A percentile compares a stretch with the other conserved stretches of the same genome.
phyloP scores from a whole-genome alignment of 225 moss, liverwort and hornwort species.

The Marchantia paleacea region DNA sequence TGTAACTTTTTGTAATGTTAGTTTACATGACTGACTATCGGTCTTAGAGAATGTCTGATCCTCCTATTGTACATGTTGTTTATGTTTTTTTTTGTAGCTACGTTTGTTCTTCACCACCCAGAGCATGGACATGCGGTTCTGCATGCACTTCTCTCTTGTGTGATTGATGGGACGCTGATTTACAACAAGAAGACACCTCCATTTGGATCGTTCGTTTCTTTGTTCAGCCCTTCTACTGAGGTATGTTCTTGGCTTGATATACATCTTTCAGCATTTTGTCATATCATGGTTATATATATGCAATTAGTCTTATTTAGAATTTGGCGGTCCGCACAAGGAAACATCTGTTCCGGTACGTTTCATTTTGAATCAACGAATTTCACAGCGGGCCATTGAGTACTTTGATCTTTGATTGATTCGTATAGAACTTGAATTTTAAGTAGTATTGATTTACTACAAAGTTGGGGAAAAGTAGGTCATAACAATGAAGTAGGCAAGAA shows the following conservation, averaged over 20 bases:
- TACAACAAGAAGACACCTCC: slow-evolving; percentile 38
- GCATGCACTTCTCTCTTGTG: slow-evolving; percentile 46
- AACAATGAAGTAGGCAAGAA: too few species aligned
- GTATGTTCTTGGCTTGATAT: slow-evolving; percentile 15
- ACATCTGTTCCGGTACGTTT: too few species aligned
- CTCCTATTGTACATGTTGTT: background rate
- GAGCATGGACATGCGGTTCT: slow-evolving; percentile 48
- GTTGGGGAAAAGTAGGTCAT: too few species aligned
- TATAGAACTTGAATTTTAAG: too few species aligned
- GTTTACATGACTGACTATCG: background rate
- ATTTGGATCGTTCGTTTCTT: slow-evolving; percentile 37
- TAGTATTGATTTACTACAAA: too few species aligned
- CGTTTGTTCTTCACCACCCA: slow-evolving; percentile 48
- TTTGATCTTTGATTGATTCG: too few species aligned
- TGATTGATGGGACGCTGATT: slow-evolving; percentile 46
- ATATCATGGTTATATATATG: too few species aligned
- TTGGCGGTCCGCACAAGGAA: too few species aligned
- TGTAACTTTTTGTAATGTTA: background rate
- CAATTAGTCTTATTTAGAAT: too few species aligned
- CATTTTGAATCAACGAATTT: too few species aligned
- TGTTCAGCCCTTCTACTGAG: slow-evolving; percentile 44
- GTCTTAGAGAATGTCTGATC: background rate
- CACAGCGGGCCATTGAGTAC: too few species aligned
- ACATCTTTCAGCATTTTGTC: too few species aligned
- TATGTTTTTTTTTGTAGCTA: slow-evolving; percentile 24